phyloP scores from a whole-genome alignment of 2,329 filamentous ascomycete genomes.

The Neophaeococcomyces mojaviensis region DNA sequence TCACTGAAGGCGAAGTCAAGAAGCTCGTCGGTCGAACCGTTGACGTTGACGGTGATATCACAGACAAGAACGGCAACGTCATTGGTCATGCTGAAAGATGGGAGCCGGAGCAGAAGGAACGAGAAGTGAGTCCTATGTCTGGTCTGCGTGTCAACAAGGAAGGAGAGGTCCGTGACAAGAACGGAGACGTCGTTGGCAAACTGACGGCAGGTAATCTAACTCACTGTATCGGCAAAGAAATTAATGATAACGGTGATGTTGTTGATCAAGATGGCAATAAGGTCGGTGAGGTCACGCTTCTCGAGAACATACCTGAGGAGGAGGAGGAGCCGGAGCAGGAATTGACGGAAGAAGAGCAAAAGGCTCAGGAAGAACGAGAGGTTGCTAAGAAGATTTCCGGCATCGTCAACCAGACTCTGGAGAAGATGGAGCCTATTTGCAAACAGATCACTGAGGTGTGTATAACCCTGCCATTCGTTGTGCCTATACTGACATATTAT shows the following conservation, averaged over 20 bases:
- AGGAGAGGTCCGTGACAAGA: slow-evolving; percentile 40
- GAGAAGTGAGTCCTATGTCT: slow-evolving; percentile 54
- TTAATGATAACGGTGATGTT: slow-evolving; percentile 47
- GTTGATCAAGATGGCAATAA: slow-evolving; percentile 56
- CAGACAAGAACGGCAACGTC: slow-evolving; percentile 60
- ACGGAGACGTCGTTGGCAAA: slow-evolving; percentile 40
- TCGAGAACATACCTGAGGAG: slow-evolving; percentile 49
- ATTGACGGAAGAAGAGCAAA: slow-evolving; percentile 36
- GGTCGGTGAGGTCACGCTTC: slow-evolving; percentile 55
- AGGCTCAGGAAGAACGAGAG: slow-evolving; percentile 62
- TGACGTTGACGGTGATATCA: slow-evolving; percentile 61
- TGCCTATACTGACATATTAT: slow-evolving; percentile 22
- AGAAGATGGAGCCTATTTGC: slow-evolving; percentile 76
- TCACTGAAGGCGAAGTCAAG: slow-evolving; percentile 58
- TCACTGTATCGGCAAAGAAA: slow-evolving; percentile 34
- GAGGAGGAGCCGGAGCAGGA: slow-evolving; percentile 34
- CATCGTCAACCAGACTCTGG: slow-evolving; percentile 70
- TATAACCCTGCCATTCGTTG: slow-evolving; percentile 9
- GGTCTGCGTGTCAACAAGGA: slow-evolving; percentile 45
- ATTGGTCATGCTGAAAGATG: slow-evolving; percentile 63
- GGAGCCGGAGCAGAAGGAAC: slow-evolving; percentile 51
- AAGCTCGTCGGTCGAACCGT: slow-evolving; percentile 58
- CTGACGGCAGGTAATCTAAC: slow-evolving; percentile 38
- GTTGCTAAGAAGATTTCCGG: slow-evolving; percentile 67
- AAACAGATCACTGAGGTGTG: slow-evolving; percentile 74